Evolutionary conservation across 371 early-diverging fungal genomes (phyloP), one percentile per base, ranked within the genome.

Genomic region (Conidiobolus incongruus): DNA sequence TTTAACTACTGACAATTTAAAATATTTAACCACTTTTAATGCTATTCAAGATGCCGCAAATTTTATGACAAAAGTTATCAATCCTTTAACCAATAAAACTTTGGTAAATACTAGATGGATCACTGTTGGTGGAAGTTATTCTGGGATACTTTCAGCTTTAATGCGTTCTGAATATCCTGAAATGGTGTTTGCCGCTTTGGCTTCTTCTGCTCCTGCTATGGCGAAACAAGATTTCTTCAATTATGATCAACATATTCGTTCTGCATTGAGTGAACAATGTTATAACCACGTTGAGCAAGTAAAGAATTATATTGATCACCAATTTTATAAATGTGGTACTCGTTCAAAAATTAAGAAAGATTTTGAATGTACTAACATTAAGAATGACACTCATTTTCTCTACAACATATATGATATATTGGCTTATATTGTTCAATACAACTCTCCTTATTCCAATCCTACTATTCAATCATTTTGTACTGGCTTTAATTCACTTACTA

Each of bases 81-180:
- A 23, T 13, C 26, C 15, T 33, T 15, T 8, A 4, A 51, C 15
- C 44, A 50, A 10, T 31, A 41, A 53, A 13, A 54, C 68, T 23
- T 26, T 26, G 4, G 20, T 11, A 4, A 28, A 23, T 4, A 33
- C 33, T 17, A 75, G 69, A 47, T 77, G 77, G 68, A 67, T 81
- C n/a, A 57, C 65, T 0, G 58, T 67, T 2, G 81, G 81, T 17
- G 77, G 77, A 19, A 74, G 74, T 11, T 83, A 79, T 49, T 59
- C 73, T 24, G 81, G 76, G 1, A 76, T 66, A 42, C 47, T 80
- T 7, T 77, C 77, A 4, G 72, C 71, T 0, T 83, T 79, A 80
- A 57, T 71, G 47, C 63, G 76, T 17, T 52, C 58, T 29, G 54
- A 63, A 50, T 75, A 74, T 48, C 81, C 78, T 0, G 57, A 72